These are phyloP conservation scores for Lactifluus subvellereus DNA, from an alignment of 768 basidiomycete species.

Conservation along the genomic window DNA sequence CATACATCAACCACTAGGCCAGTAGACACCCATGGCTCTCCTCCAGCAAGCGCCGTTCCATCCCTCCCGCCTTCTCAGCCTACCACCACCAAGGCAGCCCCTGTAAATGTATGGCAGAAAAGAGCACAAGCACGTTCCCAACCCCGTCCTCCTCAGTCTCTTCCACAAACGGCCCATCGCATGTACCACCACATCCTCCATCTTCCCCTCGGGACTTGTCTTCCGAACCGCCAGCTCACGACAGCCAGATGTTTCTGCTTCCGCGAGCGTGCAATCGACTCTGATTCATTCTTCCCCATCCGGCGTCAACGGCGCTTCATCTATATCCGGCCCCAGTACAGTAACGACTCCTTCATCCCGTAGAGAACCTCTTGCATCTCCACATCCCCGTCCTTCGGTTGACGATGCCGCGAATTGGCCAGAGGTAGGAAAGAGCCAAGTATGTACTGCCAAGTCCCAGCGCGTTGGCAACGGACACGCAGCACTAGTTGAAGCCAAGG, in stretches of 20 bases:
- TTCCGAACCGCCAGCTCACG: slow-evolving; percentile 2
- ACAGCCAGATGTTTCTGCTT: slow-evolving; percentile 1
- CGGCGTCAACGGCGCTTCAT: slow-evolving; percentile 12
- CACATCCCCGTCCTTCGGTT: slow-evolving; percentile 28
- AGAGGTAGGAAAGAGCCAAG: slow-evolving; percentile 36
- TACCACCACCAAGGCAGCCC: slow-evolving; percentile 21
- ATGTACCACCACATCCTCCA: not conserved
- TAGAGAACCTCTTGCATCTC: slow-evolving; percentile 33
- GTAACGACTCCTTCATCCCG: slow-evolving; percentile 44
- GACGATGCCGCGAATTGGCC: slow-evolving; percentile 42
- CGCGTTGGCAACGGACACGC: slow-evolving; percentile 16
- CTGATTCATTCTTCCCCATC: slow-evolving; percentile 6
- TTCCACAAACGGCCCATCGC: slow-evolving; percentile 12
- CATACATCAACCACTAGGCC: slow-evolving; percentile 5
- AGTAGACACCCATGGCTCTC: not conserved
- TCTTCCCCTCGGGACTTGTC: not conserved
- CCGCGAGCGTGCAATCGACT: slow-evolving; percentile 2
- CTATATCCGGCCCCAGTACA: slow-evolving; percentile 13
- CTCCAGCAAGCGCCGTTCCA: slow-evolving; percentile 5
- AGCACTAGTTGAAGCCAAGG: slow-evolving; percentile 22
- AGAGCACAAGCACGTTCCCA: slow-evolving; percentile 32
- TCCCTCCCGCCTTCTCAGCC: slow-evolving; percentile 16
- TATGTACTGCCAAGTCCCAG: slow-evolving; percentile 13
- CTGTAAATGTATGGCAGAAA: slow-evolving; percentile 43
- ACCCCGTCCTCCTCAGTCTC: slow-evolving; percentile 22